These are phyloP conservation scores for Blastobotrys robertii DNA, from an alignment of 805 yeast genomes.

Conservation along the genomic window DNA sequence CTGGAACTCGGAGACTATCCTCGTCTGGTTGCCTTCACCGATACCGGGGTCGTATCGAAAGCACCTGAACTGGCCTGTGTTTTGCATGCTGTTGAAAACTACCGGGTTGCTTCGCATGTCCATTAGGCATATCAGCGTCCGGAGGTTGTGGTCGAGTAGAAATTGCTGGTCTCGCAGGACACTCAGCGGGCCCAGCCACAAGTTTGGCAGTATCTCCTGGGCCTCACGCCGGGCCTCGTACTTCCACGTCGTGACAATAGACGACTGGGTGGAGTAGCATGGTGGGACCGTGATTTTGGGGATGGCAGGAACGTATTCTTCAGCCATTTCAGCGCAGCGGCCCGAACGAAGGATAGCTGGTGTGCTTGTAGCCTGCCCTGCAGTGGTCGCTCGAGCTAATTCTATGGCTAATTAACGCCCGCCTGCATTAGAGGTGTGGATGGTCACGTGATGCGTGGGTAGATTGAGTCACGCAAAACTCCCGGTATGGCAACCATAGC, in stretches of 20 bases:
- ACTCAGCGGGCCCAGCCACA: slow-evolving; percentile 41
- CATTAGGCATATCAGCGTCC: slow-evolving; percentile 13
- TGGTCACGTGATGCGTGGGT: too few relatives aligned
- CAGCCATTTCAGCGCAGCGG: neutral
- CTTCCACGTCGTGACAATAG: slow-evolving; percentile 21
- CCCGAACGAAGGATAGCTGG: too few relatives aligned
- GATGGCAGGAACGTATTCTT: slow-evolving; percentile 1
- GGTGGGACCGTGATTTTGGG: slow-evolving; percentile 22
- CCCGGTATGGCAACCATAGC: too few relatives aligned
- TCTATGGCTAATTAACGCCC: neutral
- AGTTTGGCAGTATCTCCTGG: slow-evolving; percentile 32
- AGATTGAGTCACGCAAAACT: too few relatives aligned
- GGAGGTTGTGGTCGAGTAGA: slow-evolving; percentile 31
- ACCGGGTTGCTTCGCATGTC: slow-evolving; percentile 1
- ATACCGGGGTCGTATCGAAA: slow-evolving; percentile 6
- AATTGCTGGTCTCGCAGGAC: slow-evolving; percentile 32
- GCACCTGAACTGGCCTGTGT: slow-evolving; percentile 3
- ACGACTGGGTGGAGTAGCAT: slow-evolving; percentile 19
- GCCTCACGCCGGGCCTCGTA: slow-evolving; percentile 30
- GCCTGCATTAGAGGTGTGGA: slow-evolving; percentile 1
- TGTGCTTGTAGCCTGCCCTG: too few relatives aligned
- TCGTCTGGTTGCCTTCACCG: slow-evolving; percentile 1
- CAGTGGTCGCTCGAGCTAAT: too few relatives aligned
- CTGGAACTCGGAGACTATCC: slow-evolving; percentile 8
- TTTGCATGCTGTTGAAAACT: too few relatives aligned